A percentile compares a stretch with the other conserved stretches of the same genome.
These are phyloP conservation scores for Forsythia viridissima DNA, from an alignment of 257 asterid genomes.

Conservation along the genomic window DNA sequence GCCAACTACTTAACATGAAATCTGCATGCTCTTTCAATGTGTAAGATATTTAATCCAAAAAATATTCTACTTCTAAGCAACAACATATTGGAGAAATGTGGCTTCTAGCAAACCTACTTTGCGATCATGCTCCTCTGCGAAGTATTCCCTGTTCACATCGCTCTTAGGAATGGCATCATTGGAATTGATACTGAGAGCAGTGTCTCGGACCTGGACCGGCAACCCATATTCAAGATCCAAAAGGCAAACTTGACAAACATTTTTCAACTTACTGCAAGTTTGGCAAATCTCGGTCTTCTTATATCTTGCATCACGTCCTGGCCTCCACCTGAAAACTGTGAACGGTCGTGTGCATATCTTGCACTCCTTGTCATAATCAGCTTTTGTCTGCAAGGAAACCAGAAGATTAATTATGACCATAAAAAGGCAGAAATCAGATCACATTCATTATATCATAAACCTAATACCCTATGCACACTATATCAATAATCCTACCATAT, in stretches of 20 bases:
- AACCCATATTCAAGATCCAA: constrained; percentile 95
- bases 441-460: not conserved
- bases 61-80: not conserved
- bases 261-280: constrained; percentile 95
- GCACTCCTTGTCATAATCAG: constrained; percentile 97
- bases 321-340: constrained; percentile 97
- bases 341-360: constrained; percentile 96
- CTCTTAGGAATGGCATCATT: constrained; percentile 97
- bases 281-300: constrained; percentile 95
- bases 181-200: constrained; percentile 83
- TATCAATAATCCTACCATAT: not conserved
- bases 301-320: constrained; percentile 99
- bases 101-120: constrained; percentile 49
- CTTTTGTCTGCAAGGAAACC: constrained; percentile 64
- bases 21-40: not conserved
- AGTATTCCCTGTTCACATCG: constrained; percentile 91
- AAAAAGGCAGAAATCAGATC: constrained; percentile 10
- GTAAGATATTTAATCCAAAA: not conserved
- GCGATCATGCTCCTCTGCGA: constrained; percentile 99
- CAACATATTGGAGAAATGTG: not conserved
- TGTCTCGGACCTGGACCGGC: constrained; percentile 98
- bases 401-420: not conserved
- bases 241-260: constrained; percentile 98
- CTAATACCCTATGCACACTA: not conserved
- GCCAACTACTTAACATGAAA: not conserved